These are phyloP conservation scores for Wickerhamomyces rabaulensis DNA, from an alignment of 805 yeast species.

Conservation along the genomic window DNA sequence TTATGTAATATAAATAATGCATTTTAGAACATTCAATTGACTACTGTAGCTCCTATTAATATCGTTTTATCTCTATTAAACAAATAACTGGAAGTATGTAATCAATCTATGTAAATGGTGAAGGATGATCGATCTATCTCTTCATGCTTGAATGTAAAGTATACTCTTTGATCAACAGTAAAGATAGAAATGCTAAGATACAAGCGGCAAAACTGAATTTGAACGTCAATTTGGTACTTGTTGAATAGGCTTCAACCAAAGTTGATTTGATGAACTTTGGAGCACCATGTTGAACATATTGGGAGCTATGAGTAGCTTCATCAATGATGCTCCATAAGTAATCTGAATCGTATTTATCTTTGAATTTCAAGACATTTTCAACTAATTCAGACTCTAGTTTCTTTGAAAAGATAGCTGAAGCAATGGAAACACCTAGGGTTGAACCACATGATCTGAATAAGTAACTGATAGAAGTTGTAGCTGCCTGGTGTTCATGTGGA, in stretches of 20 bases:
- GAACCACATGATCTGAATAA: constrained; percentile 65
- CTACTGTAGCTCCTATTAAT: too few relatives aligned
- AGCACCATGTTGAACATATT: constrained; percentile 44
- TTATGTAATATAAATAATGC: constrained; percentile 1
- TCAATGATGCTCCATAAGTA: constrained; percentile 40
- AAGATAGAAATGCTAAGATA: constrained; percentile 33
- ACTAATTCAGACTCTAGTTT: constrained; percentile 29
- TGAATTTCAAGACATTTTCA: constrained; percentile 26
- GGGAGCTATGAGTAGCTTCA: constrained; percentile 51
- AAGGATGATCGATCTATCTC: constrained; percentile 31
- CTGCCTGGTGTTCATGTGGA: constrained; percentile 59
- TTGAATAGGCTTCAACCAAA: constrained; percentile 45
- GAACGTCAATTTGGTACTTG: constrained; percentile 50
- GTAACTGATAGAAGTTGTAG: constrained; percentile 62
- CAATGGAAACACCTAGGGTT: constrained; percentile 58
- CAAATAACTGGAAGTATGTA: too few relatives aligned
- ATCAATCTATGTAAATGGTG: too few relatives aligned
- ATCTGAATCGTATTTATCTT: constrained; percentile 29
- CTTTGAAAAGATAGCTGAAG: constrained; percentile 56
- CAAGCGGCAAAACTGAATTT: constrained; percentile 36
- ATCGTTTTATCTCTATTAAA: too few relatives aligned
- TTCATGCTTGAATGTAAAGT: constrained; percentile 47
- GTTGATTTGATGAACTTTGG: constrained; percentile 46
- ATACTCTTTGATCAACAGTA: constrained; percentile 52
- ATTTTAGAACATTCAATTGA: neutral